A percentile compares a stretch with the other conserved stretches of the same genome.
Evolutionary conservation across 352 stramenopile species (phyloP).

Genomic region (Globisporangium paroecandrum): DNA sequence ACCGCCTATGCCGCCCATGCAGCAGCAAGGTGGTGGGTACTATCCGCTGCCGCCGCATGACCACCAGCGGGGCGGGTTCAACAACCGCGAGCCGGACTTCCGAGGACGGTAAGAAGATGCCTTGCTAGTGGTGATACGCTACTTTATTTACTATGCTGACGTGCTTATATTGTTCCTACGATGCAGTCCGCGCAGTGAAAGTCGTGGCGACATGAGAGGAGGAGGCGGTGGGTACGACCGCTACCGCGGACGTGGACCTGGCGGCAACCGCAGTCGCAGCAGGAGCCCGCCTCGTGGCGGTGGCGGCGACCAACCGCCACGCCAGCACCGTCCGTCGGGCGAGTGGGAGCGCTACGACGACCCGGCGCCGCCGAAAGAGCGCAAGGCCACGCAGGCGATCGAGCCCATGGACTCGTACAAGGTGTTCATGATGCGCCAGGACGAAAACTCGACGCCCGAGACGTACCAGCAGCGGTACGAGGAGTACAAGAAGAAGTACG

Average conservation of each 20-base stretch:
- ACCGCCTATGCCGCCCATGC: slow-evolving; percentile 16
- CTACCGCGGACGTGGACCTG: slow-evolving; percentile 19
- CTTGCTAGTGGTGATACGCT: neutral
- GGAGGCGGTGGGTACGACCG: slow-evolving; percentile 21
- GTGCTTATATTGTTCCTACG: neutral
- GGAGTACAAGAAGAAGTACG: slow-evolving; percentile 88
- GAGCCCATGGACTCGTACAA: slow-evolving; percentile 85
- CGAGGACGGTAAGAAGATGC: slow-evolving; percentile 16
- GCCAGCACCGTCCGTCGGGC: slow-evolving; percentile 14
- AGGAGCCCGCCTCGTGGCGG: slow-evolving; percentile 28
- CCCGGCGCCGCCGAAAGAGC: slow-evolving; percentile 21
- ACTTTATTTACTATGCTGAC: neutral
- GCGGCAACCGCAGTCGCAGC: slow-evolving; percentile 30
- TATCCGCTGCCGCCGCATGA: slow-evolving; percentile 28
- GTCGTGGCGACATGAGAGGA: slow-evolving; percentile 15
- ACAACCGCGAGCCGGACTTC: slow-evolving; percentile 23
- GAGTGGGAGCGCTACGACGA: slow-evolving; percentile 23
- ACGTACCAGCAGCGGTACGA: slow-evolving; percentile 85
- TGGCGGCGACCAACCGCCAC: neutral
- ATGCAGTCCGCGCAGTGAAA: slow-evolving; percentile 23
- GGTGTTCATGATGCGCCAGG: slow-evolving; percentile 87
- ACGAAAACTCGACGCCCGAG: slow-evolving; percentile 73
- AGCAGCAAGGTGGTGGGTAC: slow-evolving; percentile 11
- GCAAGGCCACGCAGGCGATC: slow-evolving; percentile 37
- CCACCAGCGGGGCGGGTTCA: slow-evolving; percentile 15